Evolutionary conservation across 768 basidiomycete genomes (phyloP), one percentile per base, ranked within the genome.

Genomic region (Chiua virens): DNA sequence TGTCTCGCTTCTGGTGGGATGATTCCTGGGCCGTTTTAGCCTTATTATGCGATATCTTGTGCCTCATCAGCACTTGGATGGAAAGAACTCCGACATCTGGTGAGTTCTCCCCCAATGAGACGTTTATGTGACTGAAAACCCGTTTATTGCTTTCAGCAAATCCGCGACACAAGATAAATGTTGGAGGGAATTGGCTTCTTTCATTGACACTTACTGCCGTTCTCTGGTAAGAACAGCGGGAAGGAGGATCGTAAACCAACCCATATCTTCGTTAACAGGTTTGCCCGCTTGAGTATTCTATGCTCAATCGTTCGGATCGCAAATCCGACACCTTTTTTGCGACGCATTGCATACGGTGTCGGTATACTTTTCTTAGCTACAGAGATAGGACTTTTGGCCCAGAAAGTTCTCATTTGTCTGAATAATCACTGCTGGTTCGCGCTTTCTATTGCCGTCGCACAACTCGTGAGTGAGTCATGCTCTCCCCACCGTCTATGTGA

Each of bases 1-100:
- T 42, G n/a, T 36, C 28, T 10, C 43, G 48, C 9, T 47, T 53
- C 25, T 50, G 55, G 52, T 57, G 55, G 55, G 55, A 57, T 17
- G 55, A 53, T 23, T 20, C 21, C 10, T 57, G 52, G 32, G 55
- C 52, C 18, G 20, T 21, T 10, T 17, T 53, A 1, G 55, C 55
- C 17, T 17, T 32, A 17, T 11, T 38, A n/a, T 49, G 27, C 30
- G 25, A 42, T n/a, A 5, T 27, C 20, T 21, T 47, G 20, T 39
- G 38, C 17, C 17, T 23, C 14, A 13, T 20, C 20, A 23, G 37
- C 22, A 10, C 18, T 28, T 37, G 36, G 34, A 34, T 34, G 34
- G 15, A 34, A 34, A 17, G 5, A 15, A 34, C 17, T 2, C 34
- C 34, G 15, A 34, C 34, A 17, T 17, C 34, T 17, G 15, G 34